Base-by-base conservation (phyloP, 139 green algal genomes). In the Picochlorum sp. region DNA sequence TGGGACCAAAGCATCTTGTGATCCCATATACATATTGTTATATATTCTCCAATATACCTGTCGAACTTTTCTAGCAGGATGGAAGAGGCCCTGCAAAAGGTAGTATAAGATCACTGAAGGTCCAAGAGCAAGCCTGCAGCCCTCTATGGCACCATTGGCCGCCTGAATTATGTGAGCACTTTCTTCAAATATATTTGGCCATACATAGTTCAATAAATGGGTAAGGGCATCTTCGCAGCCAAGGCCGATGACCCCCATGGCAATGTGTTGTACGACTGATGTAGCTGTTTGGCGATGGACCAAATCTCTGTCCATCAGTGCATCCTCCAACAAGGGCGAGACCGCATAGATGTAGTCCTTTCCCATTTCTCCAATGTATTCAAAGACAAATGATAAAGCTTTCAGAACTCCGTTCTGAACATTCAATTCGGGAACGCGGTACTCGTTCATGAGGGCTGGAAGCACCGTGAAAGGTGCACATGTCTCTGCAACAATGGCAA, bases 281-380 rank as follows among this genome's bases (percentile, higher is more conserved):
- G 86, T 73, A 8, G 93, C 93, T 12, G 91, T 99, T 80, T 98
- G 93, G 13, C 93, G 65, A 73, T 99, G 93, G 55, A 99, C 91
- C 51, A 94, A 64, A 72, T 96, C 89, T 1, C 89, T 70, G 66
- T 98, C 91, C 82, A 95, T 95, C 20, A 98, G 78, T 1, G 91
- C 91, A 57, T 98, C 91, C 74, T 96, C 84, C 58, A 99, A 79
- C 61, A 99, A 69, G 3, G 93, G 93, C 3, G 81, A 80, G 33
- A 98, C 93, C 5, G 93, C 87, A 66, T 98, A 95, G 71, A 98
- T 93, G 85, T 97, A 97, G 80, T 98, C 90, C 78, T 93, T 93
- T 61, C 91, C 93, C 88, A 97, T 95, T 78, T 99, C 93, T n/a
- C 93, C 93, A 33, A 99, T 97, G 84, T 98, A 99, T 78, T 99